These are phyloP conservation scores for Ceratobasidium sp. DNA, from an alignment of 1,284 basidiomycete species.

Conservation along the genomic window DNA sequence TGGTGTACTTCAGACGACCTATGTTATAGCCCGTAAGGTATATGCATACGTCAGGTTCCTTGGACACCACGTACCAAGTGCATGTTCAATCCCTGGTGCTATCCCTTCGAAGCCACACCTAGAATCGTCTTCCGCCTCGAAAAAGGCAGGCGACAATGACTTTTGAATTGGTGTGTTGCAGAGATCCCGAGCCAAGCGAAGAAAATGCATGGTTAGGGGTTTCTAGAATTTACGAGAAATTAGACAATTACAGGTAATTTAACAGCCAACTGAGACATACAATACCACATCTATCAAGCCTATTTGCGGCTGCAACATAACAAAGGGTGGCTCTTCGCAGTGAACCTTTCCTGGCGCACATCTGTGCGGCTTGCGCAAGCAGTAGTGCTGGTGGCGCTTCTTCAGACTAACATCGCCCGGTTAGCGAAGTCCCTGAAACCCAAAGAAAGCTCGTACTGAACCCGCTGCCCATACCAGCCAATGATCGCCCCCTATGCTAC, in stretches of 20 bases:
- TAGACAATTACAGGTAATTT: conserved; percentile 15
- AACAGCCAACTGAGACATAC: conserved; percentile 59
- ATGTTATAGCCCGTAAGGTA: neutral
- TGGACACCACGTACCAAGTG: conserved; percentile 68
- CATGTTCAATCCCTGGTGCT: conserved; percentile 77
- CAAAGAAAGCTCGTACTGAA: conserved; percentile 62
- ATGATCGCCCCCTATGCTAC: conserved; percentile 73
- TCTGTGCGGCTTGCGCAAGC: conserved; percentile 75
- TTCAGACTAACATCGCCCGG: conserved; percentile 65
- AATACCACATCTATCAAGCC: conserved; percentile 81
- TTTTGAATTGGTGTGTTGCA: conserved; percentile 64
- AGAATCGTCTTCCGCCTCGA: conserved; percentile 50
- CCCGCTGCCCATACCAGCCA: conserved; percentile 85
- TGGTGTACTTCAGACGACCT: conserved; percentile 81
- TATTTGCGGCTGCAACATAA: conserved; percentile 77
- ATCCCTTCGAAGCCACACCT: conserved; percentile 66
- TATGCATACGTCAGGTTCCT: neutral
- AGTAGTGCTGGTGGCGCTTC: conserved; percentile 79
- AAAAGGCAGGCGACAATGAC: conserved; percentile 77
- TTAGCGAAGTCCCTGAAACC: conserved; percentile 11
- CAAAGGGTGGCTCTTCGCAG: conserved; percentile 74
- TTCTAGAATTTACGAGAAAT: conserved; percentile 63
- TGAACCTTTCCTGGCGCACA: conserved; percentile 68
- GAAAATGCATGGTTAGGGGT: conserved; percentile 81
- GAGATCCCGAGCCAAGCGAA: conserved; percentile 71